phyloP scores from a whole-genome alignment of 1,284 basidiomycete species.

The Leccinum angustisporum region DNA sequence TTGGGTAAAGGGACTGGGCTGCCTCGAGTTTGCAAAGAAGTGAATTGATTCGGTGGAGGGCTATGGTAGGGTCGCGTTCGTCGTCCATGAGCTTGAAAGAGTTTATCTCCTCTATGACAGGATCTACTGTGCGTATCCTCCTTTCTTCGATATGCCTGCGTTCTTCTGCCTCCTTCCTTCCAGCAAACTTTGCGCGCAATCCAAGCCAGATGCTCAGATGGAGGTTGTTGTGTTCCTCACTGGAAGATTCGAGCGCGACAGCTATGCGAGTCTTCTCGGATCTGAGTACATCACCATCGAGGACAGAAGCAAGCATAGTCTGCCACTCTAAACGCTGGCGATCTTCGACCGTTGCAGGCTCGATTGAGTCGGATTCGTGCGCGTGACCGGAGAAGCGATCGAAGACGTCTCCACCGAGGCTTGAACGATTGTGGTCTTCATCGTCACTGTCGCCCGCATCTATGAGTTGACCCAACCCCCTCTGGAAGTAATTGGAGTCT shows the following conservation, averaged over 20 bases:
- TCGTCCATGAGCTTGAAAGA: slow-evolving; percentile 60
- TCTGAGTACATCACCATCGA: slow-evolving; percentile 90
- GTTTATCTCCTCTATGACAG: slow-evolving; percentile 81
- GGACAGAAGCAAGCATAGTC: slow-evolving; percentile 88
- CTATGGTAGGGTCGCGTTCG: slow-evolving; percentile 46
- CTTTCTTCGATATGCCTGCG: slow-evolving; percentile 79
- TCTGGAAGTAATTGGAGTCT: slow-evolving; percentile 73
- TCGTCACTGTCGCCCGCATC: slow-evolving; percentile 79
- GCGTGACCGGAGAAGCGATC: slow-evolving; percentile 54
- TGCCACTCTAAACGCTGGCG: slow-evolving; percentile 91
- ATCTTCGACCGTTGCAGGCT: slow-evolving; percentile 68
- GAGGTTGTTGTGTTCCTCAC: slow-evolving; percentile 66
- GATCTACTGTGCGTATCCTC: slow-evolving; percentile 76
- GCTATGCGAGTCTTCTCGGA: slow-evolving; percentile 91
- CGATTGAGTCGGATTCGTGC: slow-evolving; percentile 58
- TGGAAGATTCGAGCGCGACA: slow-evolving; percentile 64
- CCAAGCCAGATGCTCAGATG: slow-evolving; percentile 85
- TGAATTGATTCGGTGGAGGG: slow-evolving; percentile 70
- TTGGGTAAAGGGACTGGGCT: slow-evolving; percentile 87
- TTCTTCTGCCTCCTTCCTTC: slow-evolving; percentile 82
- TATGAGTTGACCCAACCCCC: slow-evolving; percentile 65
- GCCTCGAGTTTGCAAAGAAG: slow-evolving; percentile 81
- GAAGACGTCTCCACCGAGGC: slow-evolving; percentile 45
- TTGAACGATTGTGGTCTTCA: slow-evolving; percentile 52
- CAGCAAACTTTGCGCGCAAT: slow-evolving; percentile 84